Conservation (phyloP, 306 rosid species). For the Quercus engelmannii region DNA sequence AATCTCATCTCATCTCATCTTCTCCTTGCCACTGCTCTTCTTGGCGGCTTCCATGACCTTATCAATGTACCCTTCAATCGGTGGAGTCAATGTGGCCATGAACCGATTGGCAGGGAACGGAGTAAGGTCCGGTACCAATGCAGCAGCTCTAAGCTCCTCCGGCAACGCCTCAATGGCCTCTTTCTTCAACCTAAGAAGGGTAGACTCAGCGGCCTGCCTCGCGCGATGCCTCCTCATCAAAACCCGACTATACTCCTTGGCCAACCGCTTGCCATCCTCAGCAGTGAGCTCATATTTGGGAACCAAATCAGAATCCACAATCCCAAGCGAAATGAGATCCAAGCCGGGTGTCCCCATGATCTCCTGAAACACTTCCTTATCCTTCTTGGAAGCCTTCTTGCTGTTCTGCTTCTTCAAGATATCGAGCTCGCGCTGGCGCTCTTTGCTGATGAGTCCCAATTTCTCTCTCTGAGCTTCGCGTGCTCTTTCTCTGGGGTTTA, state of each 20-base stretch:
- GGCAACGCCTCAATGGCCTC: slow-evolving; percentile 93
- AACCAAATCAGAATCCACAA: neutral
- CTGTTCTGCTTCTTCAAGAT: neutral
- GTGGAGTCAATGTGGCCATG: slow-evolving; percentile 91
- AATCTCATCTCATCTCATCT: slow-evolving; percentile 46
- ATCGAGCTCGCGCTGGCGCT: neutral
- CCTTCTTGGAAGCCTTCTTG: neutral
- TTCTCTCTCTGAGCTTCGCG: neutral
- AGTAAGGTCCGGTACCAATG: slow-evolving; percentile 75
- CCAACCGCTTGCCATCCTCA: slow-evolving; percentile 79
- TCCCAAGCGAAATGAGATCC: neutral
- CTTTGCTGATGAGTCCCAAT: neutral
- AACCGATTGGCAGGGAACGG: slow-evolving; percentile 63
- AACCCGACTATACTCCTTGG: slow-evolving; percentile 89
- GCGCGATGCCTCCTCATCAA: slow-evolving; percentile 79
- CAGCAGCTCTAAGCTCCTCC: slow-evolving; percentile 58
- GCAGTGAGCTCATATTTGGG: slow-evolving; percentile 9
- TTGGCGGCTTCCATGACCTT: slow-evolving; percentile 77
- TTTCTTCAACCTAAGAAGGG: slow-evolving; percentile 48
- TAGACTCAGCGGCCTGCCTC: slow-evolving; percentile 75
- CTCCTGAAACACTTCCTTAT: neutral
- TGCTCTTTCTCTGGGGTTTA: neutral
- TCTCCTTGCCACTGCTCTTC: slow-evolving; percentile 63
- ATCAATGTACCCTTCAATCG: slow-evolving; percentile 65
- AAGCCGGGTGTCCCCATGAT: slow-evolving; percentile 1